phyloP scores from a whole-genome alignment of 306 rosid species.

The Geum urbanum region DNA sequence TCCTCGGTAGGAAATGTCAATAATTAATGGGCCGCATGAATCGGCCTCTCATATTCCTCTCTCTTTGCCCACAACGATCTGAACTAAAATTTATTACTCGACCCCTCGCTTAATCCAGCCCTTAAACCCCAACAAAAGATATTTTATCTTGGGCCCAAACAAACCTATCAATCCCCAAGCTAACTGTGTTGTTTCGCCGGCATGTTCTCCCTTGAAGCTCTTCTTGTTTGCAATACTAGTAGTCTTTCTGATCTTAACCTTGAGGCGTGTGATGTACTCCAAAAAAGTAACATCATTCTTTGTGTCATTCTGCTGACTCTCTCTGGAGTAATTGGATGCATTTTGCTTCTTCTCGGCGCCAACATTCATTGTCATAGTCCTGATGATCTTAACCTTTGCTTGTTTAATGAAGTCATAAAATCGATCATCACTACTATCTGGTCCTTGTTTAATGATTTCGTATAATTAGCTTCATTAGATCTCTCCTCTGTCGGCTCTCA shows the following conservation, averaged over 20 bases:
- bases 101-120: too few species aligned
- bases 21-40: too few species aligned
- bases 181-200: not conserved
- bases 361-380: slow-evolving; percentile 7
- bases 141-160: too few species aligned
- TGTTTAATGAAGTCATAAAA: slow-evolving; percentile 23
- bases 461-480: too few species aligned
- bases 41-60: too few species aligned
- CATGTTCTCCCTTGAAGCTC: slow-evolving; percentile 10
- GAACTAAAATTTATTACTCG: too few species aligned
- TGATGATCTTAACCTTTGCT: slow-evolving; percentile 19
- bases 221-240: slow-evolving; percentile 6
- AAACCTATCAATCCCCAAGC: too few species aligned
- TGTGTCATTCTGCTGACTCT: not conserved
- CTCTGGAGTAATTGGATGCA: not conserved
- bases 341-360: not conserved
- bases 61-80: too few species aligned
- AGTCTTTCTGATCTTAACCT: slow-evolving; percentile 12
- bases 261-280: slow-evolving; percentile 15
- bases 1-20: too few species aligned
- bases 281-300: slow-evolving; percentile 14
- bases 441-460: too few species aligned
- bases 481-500: too few species aligned
- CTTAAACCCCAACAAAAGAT: too few species aligned
- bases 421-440: slow-evolving; percentile 2